phyloP scores from a whole-genome alignment of 129 eudicot species.

The Artemisia tridentata region DNA sequence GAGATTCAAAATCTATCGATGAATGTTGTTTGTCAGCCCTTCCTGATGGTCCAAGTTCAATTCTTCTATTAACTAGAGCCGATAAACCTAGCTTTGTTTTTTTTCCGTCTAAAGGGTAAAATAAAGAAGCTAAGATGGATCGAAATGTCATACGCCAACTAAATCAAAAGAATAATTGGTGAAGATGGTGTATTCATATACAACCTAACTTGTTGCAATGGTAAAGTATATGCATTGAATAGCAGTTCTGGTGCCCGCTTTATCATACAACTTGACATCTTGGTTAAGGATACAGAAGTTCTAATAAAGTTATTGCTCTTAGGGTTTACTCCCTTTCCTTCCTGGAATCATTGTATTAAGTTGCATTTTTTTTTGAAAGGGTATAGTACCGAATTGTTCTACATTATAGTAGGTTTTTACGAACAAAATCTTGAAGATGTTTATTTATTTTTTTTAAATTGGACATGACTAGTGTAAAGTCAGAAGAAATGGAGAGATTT shows the following conservation, averaged over 20 bases:
- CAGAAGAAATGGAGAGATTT: constrained; percentile 7
- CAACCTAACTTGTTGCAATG: background rate
- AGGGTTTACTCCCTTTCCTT: background rate
- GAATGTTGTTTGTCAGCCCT: constrained; percentile 21
- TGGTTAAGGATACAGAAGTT: background rate
- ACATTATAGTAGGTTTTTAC: background rate
- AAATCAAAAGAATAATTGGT: background rate
- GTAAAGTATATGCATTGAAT: constrained; percentile 20
- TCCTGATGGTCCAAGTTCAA: background rate
- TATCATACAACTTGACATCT: constrained; percentile 18
- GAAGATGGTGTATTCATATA: background rate
- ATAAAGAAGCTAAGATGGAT: constrained; percentile 23
- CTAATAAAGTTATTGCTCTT: background rate
- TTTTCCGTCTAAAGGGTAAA: constrained; percentile 6
- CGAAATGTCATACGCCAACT: constrained; percentile 8
- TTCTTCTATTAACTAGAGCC: constrained; percentile 8
- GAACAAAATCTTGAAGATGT: background rate
- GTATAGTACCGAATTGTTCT: constrained; percentile 6
- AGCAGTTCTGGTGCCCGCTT: rapidly evolving
- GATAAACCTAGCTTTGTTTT: constrained; percentile 13
- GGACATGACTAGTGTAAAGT: constrained; percentile 14
- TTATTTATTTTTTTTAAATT: constrained; percentile 1
- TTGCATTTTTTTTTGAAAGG: background rate
- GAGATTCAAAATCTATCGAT: background rate
- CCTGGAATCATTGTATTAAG: rapidly evolving